These are phyloP conservation scores for Extremus antarcticus DNA, from an alignment of 495 filamentous ascomycete species.

Conservation along the genomic window DNA sequence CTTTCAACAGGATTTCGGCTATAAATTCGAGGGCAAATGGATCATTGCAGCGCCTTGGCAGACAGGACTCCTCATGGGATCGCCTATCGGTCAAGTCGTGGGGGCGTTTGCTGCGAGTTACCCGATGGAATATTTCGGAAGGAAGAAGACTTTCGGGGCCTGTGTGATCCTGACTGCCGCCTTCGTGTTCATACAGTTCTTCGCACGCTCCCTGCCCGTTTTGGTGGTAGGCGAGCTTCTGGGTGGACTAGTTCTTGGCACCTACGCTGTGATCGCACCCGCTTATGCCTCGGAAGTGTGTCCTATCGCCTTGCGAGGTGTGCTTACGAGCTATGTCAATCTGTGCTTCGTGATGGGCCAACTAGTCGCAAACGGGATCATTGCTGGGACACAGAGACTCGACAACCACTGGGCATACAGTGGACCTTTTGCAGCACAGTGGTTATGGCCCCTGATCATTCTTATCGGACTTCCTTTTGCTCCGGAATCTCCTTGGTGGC, in stretches of 20 bases:
- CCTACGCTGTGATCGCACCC: slow-evolving; percentile 29
- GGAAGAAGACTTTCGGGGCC: slow-evolving; percentile 27
- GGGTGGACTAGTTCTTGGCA: slow-evolving; percentile 26
- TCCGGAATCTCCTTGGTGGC: slow-evolving; percentile 29
- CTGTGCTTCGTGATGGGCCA: slow-evolving; percentile 43
- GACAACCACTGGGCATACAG: slow-evolving; percentile 29
- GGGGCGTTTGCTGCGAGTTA: slow-evolving; percentile 21
- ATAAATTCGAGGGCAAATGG: slow-evolving; percentile 22
- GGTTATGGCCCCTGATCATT: slow-evolving; percentile 33
- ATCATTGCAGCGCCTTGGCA: slow-evolving; percentile 29
- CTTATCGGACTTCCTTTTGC: slow-evolving; percentile 27
- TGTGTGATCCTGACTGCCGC: slow-evolving; percentile 32
- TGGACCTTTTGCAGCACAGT: slow-evolving; percentile 23
- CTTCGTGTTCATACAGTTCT: slow-evolving; percentile 43
- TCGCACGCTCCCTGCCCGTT: slow-evolving; percentile 32
- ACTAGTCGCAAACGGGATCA: slow-evolving; percentile 40
- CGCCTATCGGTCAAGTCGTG: slow-evolving; percentile 29
- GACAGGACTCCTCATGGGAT: slow-evolving; percentile 27
- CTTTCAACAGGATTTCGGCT: slow-evolving; percentile 30
- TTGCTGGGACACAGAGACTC: slow-evolving; percentile 25
- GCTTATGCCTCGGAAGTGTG: slow-evolving; percentile 39
- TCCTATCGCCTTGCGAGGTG: slow-evolving; percentile 17
- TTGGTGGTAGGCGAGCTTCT: slow-evolving; percentile 32
- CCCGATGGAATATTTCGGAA: slow-evolving; percentile 31
- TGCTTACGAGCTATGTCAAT: slow-evolving; percentile 34